phyloP scores from a whole-genome alignment of 345 rosid genomes.

The Linum trigynum region DNA sequence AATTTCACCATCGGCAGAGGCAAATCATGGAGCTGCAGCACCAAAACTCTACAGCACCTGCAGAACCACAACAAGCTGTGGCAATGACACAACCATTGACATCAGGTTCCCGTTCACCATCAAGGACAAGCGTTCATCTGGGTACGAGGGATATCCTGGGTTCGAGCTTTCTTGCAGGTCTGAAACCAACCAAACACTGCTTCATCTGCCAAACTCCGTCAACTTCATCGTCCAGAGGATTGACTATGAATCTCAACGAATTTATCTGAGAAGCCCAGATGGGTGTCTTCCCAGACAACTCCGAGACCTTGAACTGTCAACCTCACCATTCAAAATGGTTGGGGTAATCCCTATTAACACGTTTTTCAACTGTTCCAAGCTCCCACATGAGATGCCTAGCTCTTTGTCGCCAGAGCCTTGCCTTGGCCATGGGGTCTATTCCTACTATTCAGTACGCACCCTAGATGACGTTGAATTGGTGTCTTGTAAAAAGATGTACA shows the following conservation, averaged over 20 bases:
- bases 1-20: background rate
- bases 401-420: background rate
- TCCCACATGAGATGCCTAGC: too few species aligned
- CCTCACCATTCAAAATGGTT: background rate
- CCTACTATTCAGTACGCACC: background rate
- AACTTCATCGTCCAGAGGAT: conserved; percentile 3
- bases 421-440: conserved; percentile 7
- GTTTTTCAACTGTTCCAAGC: background rate
- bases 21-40: background rate
- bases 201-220: conserved; percentile 16
- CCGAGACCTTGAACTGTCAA: conserved; percentile 7
- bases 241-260: conserved; percentile 9
- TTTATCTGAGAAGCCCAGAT: background rate
- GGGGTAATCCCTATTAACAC: background rate
- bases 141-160: conserved; percentile 4
- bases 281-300: conserved; percentile 4
- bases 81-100: background rate
- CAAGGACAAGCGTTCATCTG: background rate
- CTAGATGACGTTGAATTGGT: background rate
- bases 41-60: background rate
- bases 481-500: conserved; percentile 14
- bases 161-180: conserved; percentile 13
- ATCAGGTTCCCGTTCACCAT: conserved; percentile 14
- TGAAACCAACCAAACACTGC: conserved; percentile 1
- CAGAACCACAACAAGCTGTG: conserved; percentile 4